Conservation (phyloP, 148 eudicot species). For the Chenopodium quinoa region DNA sequence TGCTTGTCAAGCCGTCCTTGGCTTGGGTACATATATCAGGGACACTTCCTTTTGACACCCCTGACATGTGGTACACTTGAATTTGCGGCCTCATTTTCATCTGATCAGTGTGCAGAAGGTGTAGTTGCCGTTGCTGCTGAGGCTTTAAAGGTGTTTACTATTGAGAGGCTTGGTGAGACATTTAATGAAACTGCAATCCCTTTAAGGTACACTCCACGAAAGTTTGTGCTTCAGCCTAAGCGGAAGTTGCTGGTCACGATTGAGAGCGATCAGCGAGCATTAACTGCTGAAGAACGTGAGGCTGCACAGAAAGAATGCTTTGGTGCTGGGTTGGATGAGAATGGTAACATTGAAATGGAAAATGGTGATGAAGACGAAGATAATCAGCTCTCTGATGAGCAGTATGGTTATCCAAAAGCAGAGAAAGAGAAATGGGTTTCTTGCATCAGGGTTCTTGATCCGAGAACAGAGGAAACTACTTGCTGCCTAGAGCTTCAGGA, state of each 20-base stretch:
- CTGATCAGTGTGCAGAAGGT: constrained; percentile 99
- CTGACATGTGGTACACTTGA: constrained; percentile 91
- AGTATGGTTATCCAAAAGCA: constrained; percentile 86
- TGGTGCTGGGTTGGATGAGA: constrained; percentile 77
- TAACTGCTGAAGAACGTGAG: constrained; percentile 92
- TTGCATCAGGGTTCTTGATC: constrained; percentile 93
- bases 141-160: constrained; percentile 83
- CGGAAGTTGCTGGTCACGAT: constrained; percentile 69
- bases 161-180: constrained; percentile 97
- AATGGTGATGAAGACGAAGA: constrained; percentile 86
- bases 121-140: constrained; percentile 97
- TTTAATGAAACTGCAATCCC: constrained; percentile 88
- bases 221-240: constrained; percentile 88
- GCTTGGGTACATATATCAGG: constrained; percentile 98
- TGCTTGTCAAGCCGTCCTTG: constrained; percentile 97
- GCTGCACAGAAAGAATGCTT: constrained; percentile 78
- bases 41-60: constrained; percentile 91
- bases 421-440: constrained; percentile 96
- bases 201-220: constrained; percentile 91
- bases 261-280: constrained; percentile 96
- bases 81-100: constrained; percentile 93
- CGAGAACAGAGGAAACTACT: constrained; percentile 65
- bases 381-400: constrained; percentile 90
- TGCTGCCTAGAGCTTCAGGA: constrained; percentile 98
- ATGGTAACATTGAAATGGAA: constrained; percentile 78